Conservation (phyloP, 208 protist genomes). For the Kentomonas sorsogonicus region DNA sequence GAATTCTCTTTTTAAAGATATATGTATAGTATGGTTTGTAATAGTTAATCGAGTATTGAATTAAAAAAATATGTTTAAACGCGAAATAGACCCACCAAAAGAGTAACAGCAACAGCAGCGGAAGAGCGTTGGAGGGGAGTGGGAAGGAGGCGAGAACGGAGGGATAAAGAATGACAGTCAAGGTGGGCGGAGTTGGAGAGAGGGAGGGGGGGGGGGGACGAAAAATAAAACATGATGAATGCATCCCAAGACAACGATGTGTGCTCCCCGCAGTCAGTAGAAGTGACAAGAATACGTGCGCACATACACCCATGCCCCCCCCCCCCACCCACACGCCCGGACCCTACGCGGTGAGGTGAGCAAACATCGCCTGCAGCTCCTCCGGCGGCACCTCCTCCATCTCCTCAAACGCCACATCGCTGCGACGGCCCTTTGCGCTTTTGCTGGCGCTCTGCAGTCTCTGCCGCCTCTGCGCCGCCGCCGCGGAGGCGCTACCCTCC, state of each 20-base stretch:
- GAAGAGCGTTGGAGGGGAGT: not conserved
- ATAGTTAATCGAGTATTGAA: constrained; percentile 15
- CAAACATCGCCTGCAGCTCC: constrained; percentile 79
- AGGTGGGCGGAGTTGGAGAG: too few relatives aligned
- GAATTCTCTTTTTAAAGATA: not conserved
- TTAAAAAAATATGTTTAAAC: not conserved
- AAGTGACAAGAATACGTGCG: too few relatives aligned
- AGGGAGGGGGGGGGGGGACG: too few relatives aligned
- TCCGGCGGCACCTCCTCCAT: constrained; percentile 53
- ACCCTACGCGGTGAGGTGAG: constrained; percentile 70
- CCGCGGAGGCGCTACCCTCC: constrained; percentile 21
- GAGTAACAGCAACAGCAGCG: not conserved
- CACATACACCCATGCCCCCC: too few relatives aligned
- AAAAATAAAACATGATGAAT: constrained; percentile 1
- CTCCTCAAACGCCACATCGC: constrained; percentile 39
- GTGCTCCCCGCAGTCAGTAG: not conserved
- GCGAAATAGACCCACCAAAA: not conserved
- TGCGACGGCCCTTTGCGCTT: too few relatives aligned
- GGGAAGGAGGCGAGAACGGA: too few relatives aligned
- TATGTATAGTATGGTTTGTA: too few relatives aligned
- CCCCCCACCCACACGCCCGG: too few relatives aligned
- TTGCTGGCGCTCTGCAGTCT: too few relatives aligned
- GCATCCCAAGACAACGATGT: not conserved
- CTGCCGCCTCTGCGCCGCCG: not conserved
- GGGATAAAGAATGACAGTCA: too few relatives aligned